Base-by-base conservation (phyloP, 441 rosid genomes). In the Oxalis stricta region DNA sequence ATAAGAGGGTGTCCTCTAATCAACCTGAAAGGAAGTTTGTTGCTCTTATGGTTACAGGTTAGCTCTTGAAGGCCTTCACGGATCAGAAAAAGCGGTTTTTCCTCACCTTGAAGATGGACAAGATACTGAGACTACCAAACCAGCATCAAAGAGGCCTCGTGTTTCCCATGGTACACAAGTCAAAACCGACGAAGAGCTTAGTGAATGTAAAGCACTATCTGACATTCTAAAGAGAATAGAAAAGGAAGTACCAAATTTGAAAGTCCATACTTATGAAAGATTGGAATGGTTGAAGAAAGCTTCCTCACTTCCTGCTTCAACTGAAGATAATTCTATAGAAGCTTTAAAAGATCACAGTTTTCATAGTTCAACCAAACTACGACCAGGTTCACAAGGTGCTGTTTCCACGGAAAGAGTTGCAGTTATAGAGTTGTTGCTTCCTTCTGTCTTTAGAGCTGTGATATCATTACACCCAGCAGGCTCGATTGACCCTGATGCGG, bases 391-490 rank as follows among this genome's bases (percentile, higher is more conserved):
- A 6, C 75, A 65, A 46, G 58, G 35, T 49, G 33, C 61, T 3
- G 68, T 55, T 68, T 21, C 63, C 53, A 53, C 64, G n/a, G 83
- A 78, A 48, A 83, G 73, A 65, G 64, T 64, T 61, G 74, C 91
- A n/a, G 77, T 91, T 3, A 69, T 85, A 18, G 98, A 89, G 58
- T 49, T 89, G 65, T 52, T 70, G 19, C 65, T 72, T 59, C 91
- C 96, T 19, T 75, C 79, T 12, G 67, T 79, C 38, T 79, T 91
- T 67, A 77, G 96, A 70, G 94, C 84, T 44, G 14, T 80, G 33
- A 71, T 85, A 30, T 85, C 96, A 5, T 59, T 91, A 69, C 89
- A 80, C 71, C 98, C 98, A 28, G 85, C 86, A 31, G 96, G 93
- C 71, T 80, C 93, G 35, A 57, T 65, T 34, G 83, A 85, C 38